These are phyloP conservation scores for Ceratobasidium sp. DNA, from an alignment of 1,284 basidiomycete genomes.

Conservation along the genomic window DNA sequence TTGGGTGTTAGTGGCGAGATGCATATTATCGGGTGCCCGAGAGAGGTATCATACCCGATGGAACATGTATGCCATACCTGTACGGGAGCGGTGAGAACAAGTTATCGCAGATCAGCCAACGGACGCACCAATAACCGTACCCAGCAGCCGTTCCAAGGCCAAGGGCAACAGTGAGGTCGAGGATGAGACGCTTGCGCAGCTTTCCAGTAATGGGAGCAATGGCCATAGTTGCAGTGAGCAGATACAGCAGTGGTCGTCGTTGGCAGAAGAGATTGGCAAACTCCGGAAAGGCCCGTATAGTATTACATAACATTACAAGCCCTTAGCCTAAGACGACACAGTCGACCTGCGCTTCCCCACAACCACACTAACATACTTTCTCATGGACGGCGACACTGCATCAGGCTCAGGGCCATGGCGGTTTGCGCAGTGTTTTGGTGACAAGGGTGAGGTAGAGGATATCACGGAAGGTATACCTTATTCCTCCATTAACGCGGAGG, in stretches of 20 bases:
- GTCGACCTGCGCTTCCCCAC: constrained; percentile 35
- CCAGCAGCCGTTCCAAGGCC: constrained; percentile 77
- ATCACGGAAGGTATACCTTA: constrained; percentile 90
- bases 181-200: constrained; percentile 88
- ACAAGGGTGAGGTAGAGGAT: constrained; percentile 99
- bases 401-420: constrained; percentile 88
- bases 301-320: constrained; percentile 42
- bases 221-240: constrained; percentile 61
- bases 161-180: constrained; percentile 75
- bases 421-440: constrained; percentile 99
- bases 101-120: not conserved
- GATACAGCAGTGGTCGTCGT: not conserved
- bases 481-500: constrained; percentile 38
- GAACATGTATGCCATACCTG: constrained; percentile 85
- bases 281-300: constrained; percentile 7
- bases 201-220: constrained; percentile 89
- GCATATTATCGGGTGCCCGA: not conserved
- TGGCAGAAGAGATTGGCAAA: not conserved
- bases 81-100: constrained; percentile 36
- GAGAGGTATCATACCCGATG: constrained; percentile 36
- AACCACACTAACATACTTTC: constrained; percentile 49
- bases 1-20: not conserved
- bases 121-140: constrained; percentile 80
- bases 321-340: constrained; percentile 48
- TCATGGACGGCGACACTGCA: constrained; percentile 83